Evolutionary conservation across 345 rosid species (phyloP), one percentile per base, ranked within the genome.

Genomic region (Rhizophora apiculata): DNA sequence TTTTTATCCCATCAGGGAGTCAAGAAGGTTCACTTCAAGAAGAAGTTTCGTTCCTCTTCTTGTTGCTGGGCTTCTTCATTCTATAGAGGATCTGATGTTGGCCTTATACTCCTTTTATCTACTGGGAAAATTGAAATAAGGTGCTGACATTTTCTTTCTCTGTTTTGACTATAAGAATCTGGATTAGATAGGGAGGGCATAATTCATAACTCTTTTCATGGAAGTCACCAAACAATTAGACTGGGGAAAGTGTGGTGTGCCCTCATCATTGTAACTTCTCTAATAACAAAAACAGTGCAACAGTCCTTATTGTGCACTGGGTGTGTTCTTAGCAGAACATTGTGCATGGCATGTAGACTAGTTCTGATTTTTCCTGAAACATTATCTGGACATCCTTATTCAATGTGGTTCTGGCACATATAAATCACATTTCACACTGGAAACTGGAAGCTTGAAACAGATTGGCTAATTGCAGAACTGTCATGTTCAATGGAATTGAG

Each of bases 61-160:
- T 87, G 96, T 76, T 89, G 86, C 85, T 94, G 85, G 85, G 98
- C 97, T 77, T 89, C 96, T 51, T 81, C 87, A 29, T 87, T 94
- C 71, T 72, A 57, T 60, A 66, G 82, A 76, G 80, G 72, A 24
- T 73, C 95, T 20, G 85, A 83, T 78, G 81, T 85, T 68, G 96
- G 95, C 77, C 93, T 91, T 49, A 74, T 84, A 13, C 97, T 94
- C 72, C 79, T 87, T 62, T 86, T 86, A 76, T 60, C 84, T 52
- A 79, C 72, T 64, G 98, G 95, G 70, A 84, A 78, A 64, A 60
- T 89, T 70, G 97, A 91, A 79, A 84, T 91, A 83, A 94, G 98
- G 97, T 93, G 80, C 51, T 57, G 34, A 57, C 36, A 21, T 24
- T 57, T 24, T 31, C 21, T 56, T 56, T 11, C 9, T 37, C 72